Evolutionary conservation across 371 early-diverging fungal genomes (phyloP).

Genomic region (Mycotypha africana): DNA sequence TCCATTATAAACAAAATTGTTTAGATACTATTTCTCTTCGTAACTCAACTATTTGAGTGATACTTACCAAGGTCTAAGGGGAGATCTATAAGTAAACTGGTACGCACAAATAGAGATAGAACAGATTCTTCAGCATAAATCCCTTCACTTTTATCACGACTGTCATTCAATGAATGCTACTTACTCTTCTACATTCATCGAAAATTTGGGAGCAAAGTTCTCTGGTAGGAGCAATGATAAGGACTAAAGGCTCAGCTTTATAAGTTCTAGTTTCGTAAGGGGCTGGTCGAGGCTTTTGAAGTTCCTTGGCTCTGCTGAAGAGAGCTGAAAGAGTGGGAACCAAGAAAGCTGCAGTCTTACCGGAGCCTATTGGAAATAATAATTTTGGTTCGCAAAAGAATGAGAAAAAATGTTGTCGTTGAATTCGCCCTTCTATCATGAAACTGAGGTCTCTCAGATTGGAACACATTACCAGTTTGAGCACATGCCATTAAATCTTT

Average conservation of each 20-base stretch:
- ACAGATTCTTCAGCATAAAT: no score
- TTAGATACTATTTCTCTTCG: not conserved
- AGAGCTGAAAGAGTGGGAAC: conserved; percentile 49
- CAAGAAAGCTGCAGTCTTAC: conserved; percentile 72
- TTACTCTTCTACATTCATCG: conserved; percentile 42
- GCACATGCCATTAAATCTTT: conserved; percentile 76
- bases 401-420: not conserved
- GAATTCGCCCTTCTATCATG: not conserved
- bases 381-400: no score
- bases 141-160: no score
- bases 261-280: conserved; percentile 16
- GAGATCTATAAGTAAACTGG: conserved; percentile 38
- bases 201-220: conserved; percentile 44
- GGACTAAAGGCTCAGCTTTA: conserved; percentile 36
- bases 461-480: conserved; percentile 63
- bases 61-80: conserved; percentile 41
- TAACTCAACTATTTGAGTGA: not conserved
- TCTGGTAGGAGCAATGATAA: conserved; percentile 43
- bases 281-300: conserved; percentile 16
- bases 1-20: no score
- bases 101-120: no score
- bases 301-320: conserved; percentile 23
- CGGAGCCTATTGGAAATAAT: conserved; percentile 50
- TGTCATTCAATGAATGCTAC: not conserved
- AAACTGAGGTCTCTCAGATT: not conserved